Percentiles rank a stretch among this genome's conserved stretches.
Evolutionary conservation across 2,329 filamentous ascomycete genomes (phyloP).

Genomic region (Proliferodiscus dingleyae): DNA sequence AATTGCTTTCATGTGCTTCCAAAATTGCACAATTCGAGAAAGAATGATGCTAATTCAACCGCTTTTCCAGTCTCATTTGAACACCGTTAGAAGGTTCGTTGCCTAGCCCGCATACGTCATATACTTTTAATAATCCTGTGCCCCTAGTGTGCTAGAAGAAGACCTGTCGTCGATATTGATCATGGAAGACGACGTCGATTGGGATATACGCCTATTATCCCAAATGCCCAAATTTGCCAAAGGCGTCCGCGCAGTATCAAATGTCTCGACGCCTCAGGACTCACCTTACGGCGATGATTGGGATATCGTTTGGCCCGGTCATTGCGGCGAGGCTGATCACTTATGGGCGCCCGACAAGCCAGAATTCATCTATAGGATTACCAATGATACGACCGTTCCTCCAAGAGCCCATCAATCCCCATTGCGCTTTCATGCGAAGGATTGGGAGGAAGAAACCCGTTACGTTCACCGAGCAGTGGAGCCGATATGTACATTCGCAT

Average conservation of each 20-base stretch:
- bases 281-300: conserved; percentile 30
- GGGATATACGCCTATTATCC: conserved; percentile 34
- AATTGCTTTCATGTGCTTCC: no score
- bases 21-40: no score
- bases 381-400: conserved; percentile 22
- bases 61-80: conserved; percentile 32
- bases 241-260: not conserved
- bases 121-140: no score
- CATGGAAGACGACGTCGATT: conserved; percentile 39
- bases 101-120: no score
- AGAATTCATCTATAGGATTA: conserved; percentile 13
- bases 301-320: conserved; percentile 33
- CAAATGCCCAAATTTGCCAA: conserved; percentile 27
- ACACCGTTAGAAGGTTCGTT: conserved; percentile 13
- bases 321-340: conserved; percentile 25
- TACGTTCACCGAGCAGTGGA: conserved; percentile 23
- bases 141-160: conserved; percentile 26
- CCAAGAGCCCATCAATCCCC: conserved; percentile 1
- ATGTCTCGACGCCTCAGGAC: not conserved
- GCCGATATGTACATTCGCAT: conserved; percentile 31
- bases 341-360: conserved; percentile 1
- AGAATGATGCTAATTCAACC: conserved; percentile 17
- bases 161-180: conserved; percentile 34
- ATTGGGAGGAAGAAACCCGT: conserved; percentile 9
- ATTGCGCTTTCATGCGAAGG: not conserved